phyloP scores from a whole-genome alignment of 2,329 filamentous ascomycete species.

The Bipolaris zeicola region DNA sequence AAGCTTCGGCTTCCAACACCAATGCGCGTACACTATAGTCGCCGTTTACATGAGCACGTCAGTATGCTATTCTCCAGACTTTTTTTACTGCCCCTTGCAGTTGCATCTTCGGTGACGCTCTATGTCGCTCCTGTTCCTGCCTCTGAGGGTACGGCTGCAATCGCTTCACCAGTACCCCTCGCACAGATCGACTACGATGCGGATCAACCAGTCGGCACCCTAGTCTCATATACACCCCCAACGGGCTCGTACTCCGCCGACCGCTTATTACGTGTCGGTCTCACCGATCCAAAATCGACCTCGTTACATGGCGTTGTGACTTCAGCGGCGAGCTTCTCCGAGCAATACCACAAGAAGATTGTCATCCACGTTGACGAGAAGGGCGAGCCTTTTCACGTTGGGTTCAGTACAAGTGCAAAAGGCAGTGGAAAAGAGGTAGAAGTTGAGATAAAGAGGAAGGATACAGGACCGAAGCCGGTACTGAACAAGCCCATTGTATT shows the following conservation, averaged over 20 bases:
- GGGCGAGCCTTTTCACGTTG: constrained; percentile 53
- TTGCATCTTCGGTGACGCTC: constrained; percentile 47
- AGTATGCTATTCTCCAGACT: constrained; percentile 47
- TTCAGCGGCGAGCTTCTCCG: constrained; percentile 50
- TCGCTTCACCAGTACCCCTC: constrained; percentile 48
- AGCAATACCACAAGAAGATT: constrained; percentile 52
- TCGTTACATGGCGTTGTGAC: constrained; percentile 56
- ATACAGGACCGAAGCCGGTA: constrained; percentile 49
- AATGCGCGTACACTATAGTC: constrained; percentile 7
- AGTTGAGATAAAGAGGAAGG: constrained; percentile 50
- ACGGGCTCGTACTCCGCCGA: constrained; percentile 42
- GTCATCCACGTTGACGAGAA: constrained; percentile 52
- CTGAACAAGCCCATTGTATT: constrained; percentile 61
- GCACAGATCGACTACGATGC: constrained; percentile 52
- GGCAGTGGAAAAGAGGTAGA: constrained; percentile 46
- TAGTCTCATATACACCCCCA: constrained; percentile 46
- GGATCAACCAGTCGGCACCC: constrained; percentile 43
- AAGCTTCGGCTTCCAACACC: constrained; percentile 18
- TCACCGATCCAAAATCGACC: constrained; percentile 46
- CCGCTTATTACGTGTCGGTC: constrained; percentile 53
- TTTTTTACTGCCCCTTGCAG: constrained; percentile 45
- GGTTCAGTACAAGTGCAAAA: constrained; percentile 48
- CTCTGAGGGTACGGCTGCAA: constrained; percentile 57
- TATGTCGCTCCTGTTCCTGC: constrained; percentile 78
- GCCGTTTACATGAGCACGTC: constrained; percentile 10